These are phyloP conservation scores for Singerocomus inundabilis DNA, from an alignment of 1,284 basidiomycete species.

Conservation along the genomic window DNA sequence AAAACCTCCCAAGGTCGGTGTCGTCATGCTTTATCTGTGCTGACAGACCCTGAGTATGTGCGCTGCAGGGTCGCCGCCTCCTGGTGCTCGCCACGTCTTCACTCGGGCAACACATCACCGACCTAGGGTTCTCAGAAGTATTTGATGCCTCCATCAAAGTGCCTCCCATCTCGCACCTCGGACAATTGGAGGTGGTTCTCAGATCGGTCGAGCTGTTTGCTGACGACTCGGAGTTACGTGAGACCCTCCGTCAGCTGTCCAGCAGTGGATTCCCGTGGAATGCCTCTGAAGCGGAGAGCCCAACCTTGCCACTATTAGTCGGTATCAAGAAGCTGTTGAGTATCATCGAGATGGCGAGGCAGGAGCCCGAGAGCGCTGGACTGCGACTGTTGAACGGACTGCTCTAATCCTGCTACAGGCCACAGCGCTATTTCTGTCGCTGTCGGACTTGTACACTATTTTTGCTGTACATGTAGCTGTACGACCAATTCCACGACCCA, in stretches of 20 bases:
- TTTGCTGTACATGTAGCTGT: slow-evolving; percentile 4
- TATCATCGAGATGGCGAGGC: slow-evolving; percentile 94
- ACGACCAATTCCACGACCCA: neutral
- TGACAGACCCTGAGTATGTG: slow-evolving; percentile 10
- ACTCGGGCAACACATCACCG: slow-evolving; percentile 81
- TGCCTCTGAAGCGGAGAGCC: slow-evolving; percentile 45
- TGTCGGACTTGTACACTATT: slow-evolving; percentile 12
- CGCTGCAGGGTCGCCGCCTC: slow-evolving; percentile 77
- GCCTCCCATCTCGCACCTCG: slow-evolving; percentile 76
- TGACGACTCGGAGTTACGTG: slow-evolving; percentile 51
- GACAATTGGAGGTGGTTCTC: slow-evolving; percentile 75
- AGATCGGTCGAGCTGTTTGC: slow-evolving; percentile 83
- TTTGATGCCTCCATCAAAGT: slow-evolving; percentile 92
- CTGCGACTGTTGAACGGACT: slow-evolving; percentile 71
- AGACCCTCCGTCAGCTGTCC: slow-evolving; percentile 66
- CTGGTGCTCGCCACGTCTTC: slow-evolving; percentile 93
- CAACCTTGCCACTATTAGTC: slow-evolving; percentile 60
- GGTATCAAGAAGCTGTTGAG: slow-evolving; percentile 95
- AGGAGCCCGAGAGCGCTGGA: slow-evolving; percentile 83
- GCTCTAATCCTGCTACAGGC: slow-evolving; percentile 40
- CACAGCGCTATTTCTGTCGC: slow-evolving; percentile 36
- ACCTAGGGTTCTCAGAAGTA: slow-evolving; percentile 85
- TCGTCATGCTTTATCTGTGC: neutral
- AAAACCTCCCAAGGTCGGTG: slow-evolving; percentile 84
- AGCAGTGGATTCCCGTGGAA: slow-evolving; percentile 70